Conservation (phyloP, 164 flowering plant species). For the Macadamia integrifolia region DNA sequence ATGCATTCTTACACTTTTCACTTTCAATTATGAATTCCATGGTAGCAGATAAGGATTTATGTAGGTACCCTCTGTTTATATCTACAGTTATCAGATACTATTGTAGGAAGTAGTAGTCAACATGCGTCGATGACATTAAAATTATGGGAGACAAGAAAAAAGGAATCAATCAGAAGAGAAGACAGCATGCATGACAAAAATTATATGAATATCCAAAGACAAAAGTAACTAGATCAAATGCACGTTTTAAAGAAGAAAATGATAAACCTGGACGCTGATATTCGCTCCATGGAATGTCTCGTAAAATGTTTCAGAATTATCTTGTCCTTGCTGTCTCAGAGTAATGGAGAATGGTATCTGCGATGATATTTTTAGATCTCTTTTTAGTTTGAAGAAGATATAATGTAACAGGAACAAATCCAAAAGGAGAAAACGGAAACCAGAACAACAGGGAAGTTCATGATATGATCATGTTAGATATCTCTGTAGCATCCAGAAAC, state of each 20-base stretch:
- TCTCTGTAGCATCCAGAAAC: too few relatives aligned
- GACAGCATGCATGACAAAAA: too few relatives aligned
- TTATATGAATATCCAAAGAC: not conserved
- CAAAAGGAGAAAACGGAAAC: too few relatives aligned
- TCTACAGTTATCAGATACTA: slow-evolving; percentile 88
- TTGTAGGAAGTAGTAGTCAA: slow-evolving; percentile 26
- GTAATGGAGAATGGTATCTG: slow-evolving; percentile 79
- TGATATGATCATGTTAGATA: too few relatives aligned
- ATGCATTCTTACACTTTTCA: slow-evolving; percentile 48
- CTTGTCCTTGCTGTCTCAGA: slow-evolving; percentile 44
- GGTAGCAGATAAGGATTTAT: slow-evolving; percentile 71
- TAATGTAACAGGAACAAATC: too few relatives aligned
- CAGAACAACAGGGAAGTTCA: too few relatives aligned
- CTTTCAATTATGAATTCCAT: slow-evolving; percentile 79
- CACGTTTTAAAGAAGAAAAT: not conserved
- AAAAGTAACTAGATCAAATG: not conserved
- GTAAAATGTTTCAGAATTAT: slow-evolving; percentile 51
- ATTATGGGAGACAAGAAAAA: not conserved
- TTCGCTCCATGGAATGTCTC: slow-evolving; percentile 92
- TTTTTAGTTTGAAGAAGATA: not conserved
- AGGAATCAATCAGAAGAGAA: not conserved
- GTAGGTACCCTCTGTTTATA: slow-evolving; percentile 71
- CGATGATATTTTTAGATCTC: slow-evolving; percentile 8
- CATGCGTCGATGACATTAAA: not conserved
- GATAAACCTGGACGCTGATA: slow-evolving; percentile 71